These are phyloP conservation scores for Zizania latifolia DNA, from an alignment of 176 grass and related monocot genomes.

Conservation along the genomic window DNA sequence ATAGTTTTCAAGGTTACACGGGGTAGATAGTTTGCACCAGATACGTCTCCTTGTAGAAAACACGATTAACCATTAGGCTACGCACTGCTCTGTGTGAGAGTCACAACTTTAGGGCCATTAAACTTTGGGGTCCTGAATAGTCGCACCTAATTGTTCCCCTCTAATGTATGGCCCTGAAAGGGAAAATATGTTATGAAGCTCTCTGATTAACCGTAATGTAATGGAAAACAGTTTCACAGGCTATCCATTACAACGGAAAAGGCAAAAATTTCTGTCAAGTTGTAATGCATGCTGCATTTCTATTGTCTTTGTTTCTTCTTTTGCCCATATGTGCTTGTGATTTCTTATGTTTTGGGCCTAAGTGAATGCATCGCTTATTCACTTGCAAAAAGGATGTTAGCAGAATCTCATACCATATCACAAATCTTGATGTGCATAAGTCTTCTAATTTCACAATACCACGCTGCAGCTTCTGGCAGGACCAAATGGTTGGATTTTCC, in stretches of 20 bases:
- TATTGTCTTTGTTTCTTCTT: background rate
- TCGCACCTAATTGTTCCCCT: too few species aligned
- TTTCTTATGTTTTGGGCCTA: background rate
- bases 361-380: background rate
- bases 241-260: too few species aligned
- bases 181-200: background rate
- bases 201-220: background rate
- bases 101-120: too few species aligned
- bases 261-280: too few species aligned
- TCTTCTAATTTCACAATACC: conserved; percentile 15
- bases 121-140: too few species aligned
- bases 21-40: too few species aligned
- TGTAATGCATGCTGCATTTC: too few species aligned
- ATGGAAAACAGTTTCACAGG: background rate
- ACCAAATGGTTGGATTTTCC: background rate
- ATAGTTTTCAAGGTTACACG: too few species aligned
- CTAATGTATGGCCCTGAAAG: too few species aligned
- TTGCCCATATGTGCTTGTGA: background rate
- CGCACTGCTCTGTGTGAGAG: too few species aligned
- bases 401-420: background rate
- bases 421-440: background rate
- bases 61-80: too few species aligned
- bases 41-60: too few species aligned
- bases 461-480: background rate
- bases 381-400: background rate